These are phyloP conservation scores for Mallotus nudiflorus DNA, from an alignment of 345 rosid species.

Conservation along the genomic window DNA sequence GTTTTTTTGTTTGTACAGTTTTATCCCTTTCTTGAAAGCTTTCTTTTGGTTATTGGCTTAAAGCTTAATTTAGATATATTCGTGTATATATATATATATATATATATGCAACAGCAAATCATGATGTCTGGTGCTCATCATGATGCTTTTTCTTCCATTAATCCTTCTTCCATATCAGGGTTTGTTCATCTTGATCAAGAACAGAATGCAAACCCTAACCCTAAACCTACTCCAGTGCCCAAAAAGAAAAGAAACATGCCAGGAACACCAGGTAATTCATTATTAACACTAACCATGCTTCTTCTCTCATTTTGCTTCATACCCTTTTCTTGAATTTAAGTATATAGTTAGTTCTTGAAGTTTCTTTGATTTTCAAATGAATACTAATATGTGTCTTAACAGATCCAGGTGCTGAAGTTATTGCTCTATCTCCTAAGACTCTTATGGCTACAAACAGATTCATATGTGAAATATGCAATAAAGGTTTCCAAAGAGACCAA, in stretches of 20 bases:
- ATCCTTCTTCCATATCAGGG: conserved; percentile 51
- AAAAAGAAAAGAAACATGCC: conserved; percentile 91
- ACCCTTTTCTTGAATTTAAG: no score
- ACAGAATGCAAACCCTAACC: conserved; percentile 63
- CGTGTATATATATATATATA: no score
- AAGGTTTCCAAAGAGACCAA: conserved; percentile 96
- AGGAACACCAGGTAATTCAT: conserved; percentile 88
- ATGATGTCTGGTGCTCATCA: conserved; percentile 56
- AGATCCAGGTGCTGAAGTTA: conserved; percentile 99
- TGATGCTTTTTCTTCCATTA: conserved; percentile 41
- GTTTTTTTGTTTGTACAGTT: conserved; percentile 41
- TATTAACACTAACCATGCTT: not conserved
- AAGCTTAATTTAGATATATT: not conserved
- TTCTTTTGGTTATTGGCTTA: conserved; percentile 36
- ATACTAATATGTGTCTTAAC: not conserved
- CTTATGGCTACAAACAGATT: conserved; percentile 96
- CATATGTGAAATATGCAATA: conserved; percentile 91
- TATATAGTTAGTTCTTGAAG: no score
- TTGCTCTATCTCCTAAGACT: conserved; percentile 83
- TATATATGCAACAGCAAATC: conserved; percentile 26
- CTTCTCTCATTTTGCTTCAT: no score
- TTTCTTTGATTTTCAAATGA: no score
- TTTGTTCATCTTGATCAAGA: conserved; percentile 40
- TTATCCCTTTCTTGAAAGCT: conserved; percentile 39
- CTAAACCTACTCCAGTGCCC: conserved; percentile 48